Base-by-base conservation (phyloP, 2,329 filamentous ascomycete genomes). In the Monilinia fructigena region DNA sequence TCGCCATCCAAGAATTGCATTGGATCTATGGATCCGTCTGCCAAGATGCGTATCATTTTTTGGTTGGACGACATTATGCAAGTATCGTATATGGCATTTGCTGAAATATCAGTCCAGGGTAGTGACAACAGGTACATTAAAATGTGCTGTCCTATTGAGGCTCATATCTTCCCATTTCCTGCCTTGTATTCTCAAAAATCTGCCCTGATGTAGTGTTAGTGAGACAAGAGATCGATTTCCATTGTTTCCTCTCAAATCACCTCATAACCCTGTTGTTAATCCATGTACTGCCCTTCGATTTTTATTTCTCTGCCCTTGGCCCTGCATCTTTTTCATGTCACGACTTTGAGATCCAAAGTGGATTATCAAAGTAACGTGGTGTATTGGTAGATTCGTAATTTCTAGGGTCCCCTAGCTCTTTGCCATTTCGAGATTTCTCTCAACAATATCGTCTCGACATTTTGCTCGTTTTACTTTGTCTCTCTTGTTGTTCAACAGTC, bases 371-470 rank as follows among this genome's bases (percentile, higher is more conserved):
- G 66, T 55, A 60, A 67, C 38, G 66, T 67, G 54, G 54, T 58
- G 66, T 16, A 55, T 61, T 52, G 12, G 54, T 48, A 63, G 31
- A 50, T 35, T 26, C 40, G 35, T 28, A 45, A 63, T 54, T 20
- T 58, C 70, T 50, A 63, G 70, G 70, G 65, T 66, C 60, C 67
- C 72, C 72, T 73, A 72, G 70, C 72, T 73, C 66, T 72, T 72
- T 72, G 56, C 71, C 70, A 68, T 60, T 71, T 73, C 63, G 63
- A 70, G 70, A 35, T 52, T 35, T 52, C 16, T 28, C 47, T 48
- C 38, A 54, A 55, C 64, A 68, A 55, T 50, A 47, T 38, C 26
- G 20, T 66, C 58, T 53, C 26, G 58, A 61, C 48, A n/a, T 53
- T 60, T 66, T 53, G 40, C 55, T 64, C 56, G 28, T 31, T 54